Base-by-base conservation (phyloP, 164 flowering plant genomes). In the Chloranthus sessilifolius region DNA sequence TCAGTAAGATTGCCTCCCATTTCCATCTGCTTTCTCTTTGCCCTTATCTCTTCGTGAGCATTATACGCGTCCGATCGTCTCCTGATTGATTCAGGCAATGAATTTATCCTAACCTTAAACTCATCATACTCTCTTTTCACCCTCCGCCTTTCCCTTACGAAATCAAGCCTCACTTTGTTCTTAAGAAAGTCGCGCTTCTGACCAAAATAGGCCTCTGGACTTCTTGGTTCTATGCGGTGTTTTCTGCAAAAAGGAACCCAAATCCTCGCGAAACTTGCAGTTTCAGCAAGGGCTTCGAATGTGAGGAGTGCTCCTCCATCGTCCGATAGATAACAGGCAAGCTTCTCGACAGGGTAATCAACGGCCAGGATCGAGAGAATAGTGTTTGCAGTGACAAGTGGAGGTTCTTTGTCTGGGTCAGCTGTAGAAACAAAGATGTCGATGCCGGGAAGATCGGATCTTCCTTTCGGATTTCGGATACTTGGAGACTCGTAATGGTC, bases 241-340 rank as follows among this genome's bases (percentile, higher is more conserved):
- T 89, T 89, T 38, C 84, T 56, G 31, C 97, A 90, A 59, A 90
- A 90, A 1, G 97, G 95, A 37, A 86, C 94, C 97, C 97, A 90
- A 14, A 61, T 69, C 42, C 74, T 72, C 2, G 87, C 83, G 68
- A 84, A 90, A 61, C 88, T 82, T 14, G 97, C 95, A 10, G 97
- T 79, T 58, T 84, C 91, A 5, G 95, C 97, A 3, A 90, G 66
- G 9, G 94, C 97, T 61, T 90, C 97, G 47, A 86, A 90, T 33
- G 95, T 84, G 14, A 86, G 59, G n/a, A 86, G 79, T 6, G 94
- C 58, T 1, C 90, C 97, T 7, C 97, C 95, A 55, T 86, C 97
- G 55, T 90, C 97, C 0, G 95, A 86, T 14, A 90, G 42, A 53
- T 84, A 90, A 53, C 94, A 86, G 5, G 95, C 86, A 3, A 84